Conservation (phyloP, 306 rosid genomes). For the Trifolium subterraneum region DNA sequence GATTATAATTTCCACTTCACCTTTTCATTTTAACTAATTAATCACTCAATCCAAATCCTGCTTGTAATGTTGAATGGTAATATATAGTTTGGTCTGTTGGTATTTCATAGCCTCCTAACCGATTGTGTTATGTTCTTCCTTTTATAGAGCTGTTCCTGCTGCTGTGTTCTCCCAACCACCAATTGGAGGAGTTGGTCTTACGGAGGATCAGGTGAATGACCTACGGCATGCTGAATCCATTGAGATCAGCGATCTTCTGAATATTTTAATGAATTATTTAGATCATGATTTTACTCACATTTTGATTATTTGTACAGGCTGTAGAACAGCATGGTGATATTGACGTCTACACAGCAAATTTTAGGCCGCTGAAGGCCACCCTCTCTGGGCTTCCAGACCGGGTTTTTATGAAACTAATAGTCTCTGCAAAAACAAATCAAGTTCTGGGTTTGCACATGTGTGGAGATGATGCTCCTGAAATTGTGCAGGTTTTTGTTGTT, state of each 20-base stretch:
- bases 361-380: slow-evolving; percentile 93
- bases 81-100: slow-evolving; percentile 1
- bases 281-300: slow-evolving; percentile 29
- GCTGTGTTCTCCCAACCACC: slow-evolving; percentile 99
- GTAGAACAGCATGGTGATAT: slow-evolving; percentile 73
- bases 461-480: slow-evolving; percentile 95
- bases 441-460: slow-evolving; percentile 92
- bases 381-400: slow-evolving; percentile 94
- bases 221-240: slow-evolving; percentile 18
- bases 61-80: slow-evolving; percentile 20
- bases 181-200: slow-evolving; percentile 88
- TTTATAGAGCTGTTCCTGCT: slow-evolving; percentile 78
- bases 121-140: slow-evolving; percentile 35
- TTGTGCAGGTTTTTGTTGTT: slow-evolving; percentile 73
- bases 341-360: slow-evolving; percentile 83
- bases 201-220: slow-evolving; percentile 83
- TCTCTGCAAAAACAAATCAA: slow-evolving; percentile 75
- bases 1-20: slow-evolving; percentile 4
- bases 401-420: slow-evolving; percentile 83
- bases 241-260: slow-evolving; percentile 31
- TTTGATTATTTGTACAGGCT: slow-evolving; percentile 65
- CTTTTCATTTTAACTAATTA: slow-evolving; percentile 2
- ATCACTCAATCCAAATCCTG: slow-evolving; percentile 15
- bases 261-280: slow-evolving; percentile 31
- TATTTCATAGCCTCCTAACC: slow-evolving; percentile 29